These are phyloP conservation scores for Effrenium voratum DNA, from an alignment of 73 alveolate genomes.

Conservation along the genomic window DNA sequence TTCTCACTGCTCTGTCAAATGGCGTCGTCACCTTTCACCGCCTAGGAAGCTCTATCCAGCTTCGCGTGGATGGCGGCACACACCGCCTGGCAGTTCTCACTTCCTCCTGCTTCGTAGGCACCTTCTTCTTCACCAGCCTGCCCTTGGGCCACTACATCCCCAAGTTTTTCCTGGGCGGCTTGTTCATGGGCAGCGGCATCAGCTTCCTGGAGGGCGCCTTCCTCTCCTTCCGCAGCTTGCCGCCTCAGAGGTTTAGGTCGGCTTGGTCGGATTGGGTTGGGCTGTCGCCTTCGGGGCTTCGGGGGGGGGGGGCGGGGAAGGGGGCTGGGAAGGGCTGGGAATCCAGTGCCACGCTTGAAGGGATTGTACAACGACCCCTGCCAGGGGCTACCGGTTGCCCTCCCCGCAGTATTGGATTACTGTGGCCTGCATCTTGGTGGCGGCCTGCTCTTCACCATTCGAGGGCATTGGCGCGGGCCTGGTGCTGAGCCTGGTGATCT, in stretches of 20 bases:
- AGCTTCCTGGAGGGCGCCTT: constrained; percentile 83
- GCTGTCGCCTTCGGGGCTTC: no score
- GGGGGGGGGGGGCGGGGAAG: no score
- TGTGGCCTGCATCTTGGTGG: constrained; percentile 67
- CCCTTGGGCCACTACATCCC: constrained; percentile 93
- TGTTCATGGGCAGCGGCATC: constrained; percentile 91
- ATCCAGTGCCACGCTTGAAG: no score
- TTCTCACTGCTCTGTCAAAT: constrained; percentile 52
- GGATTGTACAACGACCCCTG: no score
- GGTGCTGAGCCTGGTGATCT: constrained; percentile 56
- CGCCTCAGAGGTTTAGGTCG: constrained; percentile 69
- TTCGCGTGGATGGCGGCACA: constrained; percentile 91
- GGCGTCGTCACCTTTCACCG: constrained; percentile 93
- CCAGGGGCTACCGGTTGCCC: constrained; percentile 69
- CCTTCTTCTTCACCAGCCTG: constrained; percentile 84
- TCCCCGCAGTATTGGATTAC: constrained; percentile 89
- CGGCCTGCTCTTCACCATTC: constrained; percentile 73
- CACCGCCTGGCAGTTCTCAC: constrained; percentile 90
- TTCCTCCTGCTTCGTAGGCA: constrained; percentile 88
- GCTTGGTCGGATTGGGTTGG: no score
- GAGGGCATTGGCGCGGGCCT: constrained; percentile 90
- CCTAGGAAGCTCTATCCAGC: constrained; percentile 92
- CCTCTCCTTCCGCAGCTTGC: constrained; percentile 75
- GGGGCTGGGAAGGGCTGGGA: no score
- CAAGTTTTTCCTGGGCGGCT: constrained; percentile 87